These are phyloP conservation scores for Acorus gramineus DNA, from an alignment of 106 monocot genomes.

Conservation along the genomic window DNA sequence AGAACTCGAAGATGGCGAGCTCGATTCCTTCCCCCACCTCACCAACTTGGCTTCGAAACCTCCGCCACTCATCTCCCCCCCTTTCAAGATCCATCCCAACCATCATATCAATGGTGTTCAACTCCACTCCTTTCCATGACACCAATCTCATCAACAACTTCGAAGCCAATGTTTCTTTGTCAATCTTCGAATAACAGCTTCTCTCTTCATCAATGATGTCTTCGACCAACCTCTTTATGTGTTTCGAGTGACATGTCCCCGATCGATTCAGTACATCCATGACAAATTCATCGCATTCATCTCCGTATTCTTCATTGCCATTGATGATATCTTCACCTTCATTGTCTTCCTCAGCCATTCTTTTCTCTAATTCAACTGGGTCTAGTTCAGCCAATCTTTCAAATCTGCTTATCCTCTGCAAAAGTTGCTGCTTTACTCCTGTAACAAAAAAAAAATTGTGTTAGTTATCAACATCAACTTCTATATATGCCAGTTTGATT, in stretches of 20 bases:
- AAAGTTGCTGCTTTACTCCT: conserved; percentile 19
- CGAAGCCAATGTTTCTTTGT: neutral
- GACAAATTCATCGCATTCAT: neutral
- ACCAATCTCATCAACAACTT: conserved; percentile 11
- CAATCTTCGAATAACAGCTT: no score
- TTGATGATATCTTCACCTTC: conserved; percentile 2
- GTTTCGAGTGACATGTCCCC: neutral
- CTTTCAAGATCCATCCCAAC: conserved; percentile 16
- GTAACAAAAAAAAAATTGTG: neutral
- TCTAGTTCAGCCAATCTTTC: conserved; percentile 19
- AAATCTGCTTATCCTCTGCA: conserved; percentile 14
- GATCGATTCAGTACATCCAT: neutral
- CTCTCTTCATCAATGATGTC: conserved; percentile 4
- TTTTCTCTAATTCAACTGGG: conserved; percentile 16
- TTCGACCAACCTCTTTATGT: neutral
- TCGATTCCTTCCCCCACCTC: conserved; percentile 5
- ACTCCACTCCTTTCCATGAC: conserved; percentile 15
- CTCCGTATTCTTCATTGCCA: neutral
- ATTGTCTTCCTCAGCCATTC: neutral
- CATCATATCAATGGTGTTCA: conserved; percentile 16
- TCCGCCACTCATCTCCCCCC: conserved; percentile 14
- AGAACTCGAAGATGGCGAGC: conserved; percentile 1
- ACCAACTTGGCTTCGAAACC: neutral
- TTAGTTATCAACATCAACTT: neutral
- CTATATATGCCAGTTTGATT: no score